Evolutionary conservation across 768 basidiomycete genomes (phyloP).

Genomic region (Ramaria rubella): DNA sequence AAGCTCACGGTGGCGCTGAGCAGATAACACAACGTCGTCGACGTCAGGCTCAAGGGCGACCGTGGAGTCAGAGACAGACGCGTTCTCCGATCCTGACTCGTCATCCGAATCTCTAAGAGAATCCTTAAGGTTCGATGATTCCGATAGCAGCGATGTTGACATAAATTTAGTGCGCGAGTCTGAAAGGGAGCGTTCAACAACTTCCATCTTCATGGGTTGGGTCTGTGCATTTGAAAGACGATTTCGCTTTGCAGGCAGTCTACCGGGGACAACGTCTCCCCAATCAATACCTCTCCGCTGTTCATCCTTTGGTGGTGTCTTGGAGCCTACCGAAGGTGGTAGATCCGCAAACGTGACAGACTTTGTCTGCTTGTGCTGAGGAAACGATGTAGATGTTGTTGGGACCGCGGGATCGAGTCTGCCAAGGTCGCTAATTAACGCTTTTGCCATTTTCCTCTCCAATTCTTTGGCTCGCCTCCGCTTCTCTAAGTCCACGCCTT

Average conservation of each 20-base stretch:
- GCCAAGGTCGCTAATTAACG: constrained; percentile 45
- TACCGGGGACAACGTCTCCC: constrained; percentile 51
- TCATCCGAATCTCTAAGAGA: constrained; percentile 65
- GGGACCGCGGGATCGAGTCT: constrained; percentile 34
- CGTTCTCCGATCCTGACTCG: constrained; percentile 21
- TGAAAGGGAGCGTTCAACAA: constrained; percentile 33
- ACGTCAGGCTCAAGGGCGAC: constrained; percentile 26
- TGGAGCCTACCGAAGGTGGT: constrained; percentile 10
- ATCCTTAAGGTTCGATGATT: constrained; percentile 31
- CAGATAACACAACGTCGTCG: constrained; percentile 28
- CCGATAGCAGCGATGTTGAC: constrained; percentile 16
- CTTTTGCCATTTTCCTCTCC: constrained; percentile 75
- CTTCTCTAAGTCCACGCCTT: constrained; percentile 3
- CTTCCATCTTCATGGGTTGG: constrained; percentile 56
- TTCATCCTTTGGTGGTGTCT: constrained; percentile 6
- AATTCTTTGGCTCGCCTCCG: constrained; percentile 34
- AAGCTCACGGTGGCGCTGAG: constrained; percentile 67
- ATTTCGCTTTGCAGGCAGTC: constrained; percentile 34
- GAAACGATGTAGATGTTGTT: constrained; percentile 13
- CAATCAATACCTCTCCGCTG: constrained; percentile 28
- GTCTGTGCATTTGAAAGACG: constrained; percentile 23
- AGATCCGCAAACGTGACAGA: constrained; percentile 57
- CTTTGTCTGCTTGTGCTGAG: constrained; percentile 43
- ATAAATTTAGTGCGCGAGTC: not conserved
- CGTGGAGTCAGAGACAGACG: constrained; percentile 16